phyloP scores from a whole-genome alignment of 495 filamentous ascomycete species.

The Talaromyces thailandensis region DNA sequence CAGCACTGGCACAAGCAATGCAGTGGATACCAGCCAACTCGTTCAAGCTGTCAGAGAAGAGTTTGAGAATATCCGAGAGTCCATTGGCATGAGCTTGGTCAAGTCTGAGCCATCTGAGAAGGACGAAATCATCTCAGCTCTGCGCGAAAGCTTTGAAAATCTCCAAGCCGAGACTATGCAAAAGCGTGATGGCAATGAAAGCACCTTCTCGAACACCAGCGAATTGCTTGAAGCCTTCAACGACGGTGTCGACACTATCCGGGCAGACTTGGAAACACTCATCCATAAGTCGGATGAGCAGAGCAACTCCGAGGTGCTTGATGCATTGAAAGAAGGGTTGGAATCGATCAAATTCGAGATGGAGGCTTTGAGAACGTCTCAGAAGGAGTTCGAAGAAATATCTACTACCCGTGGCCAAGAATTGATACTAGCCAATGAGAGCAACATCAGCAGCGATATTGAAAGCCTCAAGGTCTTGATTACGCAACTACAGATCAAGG shows the following conservation, averaged over 20 bases:
- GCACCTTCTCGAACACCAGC: slow-evolving; percentile 49
- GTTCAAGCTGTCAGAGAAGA: slow-evolving; percentile 54
- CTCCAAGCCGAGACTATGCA: slow-evolving; percentile 57
- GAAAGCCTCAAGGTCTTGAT: slow-evolving; percentile 78
- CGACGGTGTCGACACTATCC: slow-evolving; percentile 68
- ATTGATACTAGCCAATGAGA: slow-evolving; percentile 45
- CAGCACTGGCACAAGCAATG: slow-evolving; percentile 16
- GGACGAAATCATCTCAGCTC: slow-evolving; percentile 57
- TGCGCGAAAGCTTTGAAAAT: slow-evolving; percentile 60
- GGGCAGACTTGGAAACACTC: slow-evolving; percentile 65
- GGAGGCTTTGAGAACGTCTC: slow-evolving; percentile 55
- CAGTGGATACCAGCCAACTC: slow-evolving; percentile 14
- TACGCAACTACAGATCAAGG: slow-evolving; percentile 69
- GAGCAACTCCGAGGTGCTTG: slow-evolving; percentile 77
- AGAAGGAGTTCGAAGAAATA: slow-evolving; percentile 28
- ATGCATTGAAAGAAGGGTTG: slow-evolving; percentile 73
- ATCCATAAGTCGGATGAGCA: slow-evolving; percentile 69
- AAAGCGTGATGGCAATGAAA: slow-evolving; percentile 46
- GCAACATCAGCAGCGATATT: slow-evolving; percentile 55
- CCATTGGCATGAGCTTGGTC: slow-evolving; percentile 33
- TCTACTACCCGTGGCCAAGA: slow-evolving; percentile 38
- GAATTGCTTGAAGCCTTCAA: slow-evolving; percentile 77
- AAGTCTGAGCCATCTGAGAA: slow-evolving; percentile 28
- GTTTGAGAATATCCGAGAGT: slow-evolving; percentile 64
- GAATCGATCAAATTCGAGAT: slow-evolving; percentile 65